Evolutionary conservation across 1,284 basidiomycete genomes (phyloP).

Genomic region (Tilletia caries): DNA sequence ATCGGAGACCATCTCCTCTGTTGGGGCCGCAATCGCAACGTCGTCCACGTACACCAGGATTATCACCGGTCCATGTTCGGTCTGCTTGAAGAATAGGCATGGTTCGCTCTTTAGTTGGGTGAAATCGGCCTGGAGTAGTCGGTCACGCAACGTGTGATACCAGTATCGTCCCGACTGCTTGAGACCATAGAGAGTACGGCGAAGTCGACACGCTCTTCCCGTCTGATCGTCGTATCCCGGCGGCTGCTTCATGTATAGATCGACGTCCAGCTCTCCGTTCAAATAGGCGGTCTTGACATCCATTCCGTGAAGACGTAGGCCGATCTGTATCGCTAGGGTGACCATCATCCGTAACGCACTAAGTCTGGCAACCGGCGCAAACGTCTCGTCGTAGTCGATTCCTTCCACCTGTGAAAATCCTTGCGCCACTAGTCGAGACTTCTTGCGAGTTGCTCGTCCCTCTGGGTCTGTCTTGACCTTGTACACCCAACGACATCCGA

Average conservation of each 20-base stretch:
- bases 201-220: background rate
- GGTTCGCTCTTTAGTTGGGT: background rate
- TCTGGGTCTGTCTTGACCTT: background rate
- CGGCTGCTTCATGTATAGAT: background rate
- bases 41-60: background rate
- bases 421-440: background rate
- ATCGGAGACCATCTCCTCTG: background rate
- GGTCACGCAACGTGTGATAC: background rate
- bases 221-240: background rate
- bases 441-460: background rate
- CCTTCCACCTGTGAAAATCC: background rate
- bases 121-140: background rate
- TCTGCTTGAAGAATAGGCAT: background rate
- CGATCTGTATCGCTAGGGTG: background rate
- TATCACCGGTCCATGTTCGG: background rate
- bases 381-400: background rate
- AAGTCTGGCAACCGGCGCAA: background rate
- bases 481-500: background rate
- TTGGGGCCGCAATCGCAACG: background rate
- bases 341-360: background rate
- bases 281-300: background rate
- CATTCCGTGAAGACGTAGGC: background rate
- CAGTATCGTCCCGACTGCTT: background rate
- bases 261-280: background rate
- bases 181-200: background rate